Conservation (phyloP, 495 filamentous ascomycete species). For the Aspergillus ellipticus region DNA sequence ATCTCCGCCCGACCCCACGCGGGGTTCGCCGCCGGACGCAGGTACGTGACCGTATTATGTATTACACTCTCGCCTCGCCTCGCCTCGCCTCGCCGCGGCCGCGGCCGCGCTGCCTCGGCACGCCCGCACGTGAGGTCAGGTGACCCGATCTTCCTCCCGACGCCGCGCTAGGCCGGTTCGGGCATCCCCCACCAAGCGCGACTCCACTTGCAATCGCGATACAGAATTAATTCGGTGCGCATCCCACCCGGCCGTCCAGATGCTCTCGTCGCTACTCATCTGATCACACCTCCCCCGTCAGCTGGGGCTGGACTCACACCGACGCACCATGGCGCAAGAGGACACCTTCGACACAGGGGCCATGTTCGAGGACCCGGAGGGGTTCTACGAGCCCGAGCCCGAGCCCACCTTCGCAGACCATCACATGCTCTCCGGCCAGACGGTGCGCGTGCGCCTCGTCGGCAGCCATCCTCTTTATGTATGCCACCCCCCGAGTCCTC, state of each 20-base stretch:
- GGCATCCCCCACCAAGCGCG: conserved; percentile 9
- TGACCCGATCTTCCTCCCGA: background rate
- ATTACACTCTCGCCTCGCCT: too few relatives aligned
- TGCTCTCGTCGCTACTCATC: background rate
- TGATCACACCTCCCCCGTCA: background rate
- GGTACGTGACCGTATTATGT: conserved; percentile 15
- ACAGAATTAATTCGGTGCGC: conserved; percentile 7
- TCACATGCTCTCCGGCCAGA: conserved; percentile 60
- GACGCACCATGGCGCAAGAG: conserved; percentile 22
- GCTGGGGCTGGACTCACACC: background rate
- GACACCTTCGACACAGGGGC: conserved; percentile 44
- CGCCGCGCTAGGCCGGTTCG: background rate
- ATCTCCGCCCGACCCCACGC: conserved; percentile 6
- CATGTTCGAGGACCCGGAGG: conserved; percentile 75
- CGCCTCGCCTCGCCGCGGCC: too few relatives aligned
- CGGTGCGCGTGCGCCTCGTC: conserved; percentile 73
- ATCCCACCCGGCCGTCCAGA: background rate
- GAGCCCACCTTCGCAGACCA: conserved; percentile 66
- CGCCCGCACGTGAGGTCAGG: conserved; percentile 18
- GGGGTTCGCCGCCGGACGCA: conserved; percentile 8
- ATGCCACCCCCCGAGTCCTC: conserved; percentile 23
- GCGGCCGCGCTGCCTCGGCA: conserved; percentile 8
- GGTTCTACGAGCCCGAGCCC: conserved; percentile 69
- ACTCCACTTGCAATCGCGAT: conserved; percentile 10
- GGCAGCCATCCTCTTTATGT: conserved; percentile 88